A percentile compares a stretch with the other conserved stretches of the same genome.
Evolutionary conservation across 805 yeast genomes (phyloP).

Genomic region (Candida boleticola): DNA sequence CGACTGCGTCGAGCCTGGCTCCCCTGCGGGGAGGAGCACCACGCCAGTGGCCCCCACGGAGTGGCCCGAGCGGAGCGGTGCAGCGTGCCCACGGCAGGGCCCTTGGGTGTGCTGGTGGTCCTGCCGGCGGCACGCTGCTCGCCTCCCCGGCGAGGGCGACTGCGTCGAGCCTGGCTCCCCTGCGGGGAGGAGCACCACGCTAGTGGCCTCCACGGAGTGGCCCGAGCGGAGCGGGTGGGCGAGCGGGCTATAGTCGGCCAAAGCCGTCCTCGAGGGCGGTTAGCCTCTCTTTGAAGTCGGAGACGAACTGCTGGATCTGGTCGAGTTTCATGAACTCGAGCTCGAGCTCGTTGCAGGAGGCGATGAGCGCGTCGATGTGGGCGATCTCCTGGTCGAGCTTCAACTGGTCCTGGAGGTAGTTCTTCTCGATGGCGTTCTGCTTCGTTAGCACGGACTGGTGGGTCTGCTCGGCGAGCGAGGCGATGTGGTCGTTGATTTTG

Average conservation of each 20-base stretch:
- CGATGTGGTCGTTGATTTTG: conserved; percentile 57
- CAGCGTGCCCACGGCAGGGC: conserved; percentile 1
- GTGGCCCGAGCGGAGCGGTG: conserved; percentile 1
- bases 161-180: too few relatives aligned
- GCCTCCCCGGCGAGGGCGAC: too few relatives aligned
- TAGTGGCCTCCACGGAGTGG: too few relatives aligned
- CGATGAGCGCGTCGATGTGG: conserved; percentile 37
- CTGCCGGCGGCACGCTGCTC: neutral
- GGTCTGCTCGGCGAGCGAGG: conserved; percentile 43
- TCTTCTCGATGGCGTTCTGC: conserved; percentile 26
- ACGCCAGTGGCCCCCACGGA: neutral
- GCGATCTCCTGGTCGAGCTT: conserved; percentile 39
- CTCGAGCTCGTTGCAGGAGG: conserved; percentile 50
- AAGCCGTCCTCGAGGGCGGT: conserved; percentile 27
- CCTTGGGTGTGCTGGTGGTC: neutral
- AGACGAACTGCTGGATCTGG: conserved; percentile 43
- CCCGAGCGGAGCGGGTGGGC: too few relatives aligned
- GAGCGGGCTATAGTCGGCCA: neutral
- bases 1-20: too few relatives aligned
- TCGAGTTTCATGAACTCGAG: conserved; percentile 50
- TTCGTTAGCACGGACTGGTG: conserved; percentile 28
- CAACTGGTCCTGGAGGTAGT: conserved; percentile 20
- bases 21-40: too few relatives aligned
- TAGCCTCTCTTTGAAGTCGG: conserved; percentile 41
- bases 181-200: too few relatives aligned